Base-by-base conservation (phyloP, 805 yeast species). In the Candida wancherniae region DNA sequence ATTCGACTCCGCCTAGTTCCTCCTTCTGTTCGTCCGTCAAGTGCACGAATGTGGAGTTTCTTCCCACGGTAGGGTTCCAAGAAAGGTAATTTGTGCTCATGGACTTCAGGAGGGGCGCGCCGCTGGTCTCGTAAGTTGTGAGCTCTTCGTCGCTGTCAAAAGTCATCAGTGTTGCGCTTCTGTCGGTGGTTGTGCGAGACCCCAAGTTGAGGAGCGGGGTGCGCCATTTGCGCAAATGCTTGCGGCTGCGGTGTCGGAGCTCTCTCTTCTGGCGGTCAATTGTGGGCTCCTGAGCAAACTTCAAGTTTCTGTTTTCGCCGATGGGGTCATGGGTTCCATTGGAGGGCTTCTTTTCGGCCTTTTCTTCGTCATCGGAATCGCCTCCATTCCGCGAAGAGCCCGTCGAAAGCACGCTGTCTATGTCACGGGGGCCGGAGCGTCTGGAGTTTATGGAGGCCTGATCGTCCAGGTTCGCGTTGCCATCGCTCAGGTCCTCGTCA, bases 1-100 rank as follows among this genome's bases (percentile, higher is more conserved):
- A 92, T 51, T 92, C 99, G 10, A 92, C 96, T 29, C 98, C 99
- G 22, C 98, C 99, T 22, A 92, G 61, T 54, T 92, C 99, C 37
- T 84, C 94, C 48, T 85, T 87, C 55, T 92, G 97, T 15, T 72
- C 79, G 21, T 78, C 84, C 3, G 85, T 76, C 24, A 92, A 57
- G 10, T 82, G 82, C 2, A 86, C 82, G 64, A 92, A 92, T 0
- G 88, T 80, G 0, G 97, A 90, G 57, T 92, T 92, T 55, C 97
- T 73, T 8, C 96, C 97, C 20, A 92, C 72, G 0, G 92, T 84
- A 2, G 97, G 97, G 19, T 72, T 73, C 85, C 94, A 87, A 0
- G 97, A 87, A 15, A 90, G 62, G 47, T 88, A 92, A 36, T 73
- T 75, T 1, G 79, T 61, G 18, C 78, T 73, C 69, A 70, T 67